Percentiles rank a stretch among this genome's conserved stretches.
These are phyloP conservation scores for Physaria fendleri DNA, from an alignment of 345 rosid species.

Conservation along the genomic window DNA sequence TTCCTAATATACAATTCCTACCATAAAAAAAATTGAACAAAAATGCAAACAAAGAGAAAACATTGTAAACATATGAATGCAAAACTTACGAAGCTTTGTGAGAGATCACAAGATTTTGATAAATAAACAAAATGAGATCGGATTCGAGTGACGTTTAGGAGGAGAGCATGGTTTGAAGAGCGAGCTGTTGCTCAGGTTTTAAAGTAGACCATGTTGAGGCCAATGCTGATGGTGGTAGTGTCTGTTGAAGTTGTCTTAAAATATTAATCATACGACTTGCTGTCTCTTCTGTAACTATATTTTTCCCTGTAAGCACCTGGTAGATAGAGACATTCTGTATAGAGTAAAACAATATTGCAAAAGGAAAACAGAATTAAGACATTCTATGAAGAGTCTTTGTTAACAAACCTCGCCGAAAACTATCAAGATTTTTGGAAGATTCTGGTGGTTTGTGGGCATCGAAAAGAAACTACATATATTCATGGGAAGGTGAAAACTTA, in stretches of 20 bases:
- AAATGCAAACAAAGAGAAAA: too few species aligned
- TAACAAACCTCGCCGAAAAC: conserved; percentile 88
- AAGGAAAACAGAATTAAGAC: not conserved
- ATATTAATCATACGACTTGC: conserved; percentile 70
- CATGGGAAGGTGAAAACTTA: not conserved
- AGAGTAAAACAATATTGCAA: not conserved
- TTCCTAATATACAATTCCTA: conserved; percentile 23
- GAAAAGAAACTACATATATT: not conserved
- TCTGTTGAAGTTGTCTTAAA: conserved; percentile 88
- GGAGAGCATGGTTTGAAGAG: conserved; percentile 87
- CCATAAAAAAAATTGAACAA: not conserved
- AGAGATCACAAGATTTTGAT: conserved; percentile 20
- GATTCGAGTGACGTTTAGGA: conserved; percentile 31
- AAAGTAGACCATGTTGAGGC: conserved; percentile 86
- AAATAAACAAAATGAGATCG: conserved; percentile 6
- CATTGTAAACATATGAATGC: too few species aligned
- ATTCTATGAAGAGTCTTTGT: not conserved
- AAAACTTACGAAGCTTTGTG: conserved; percentile 30
- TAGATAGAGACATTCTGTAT: not conserved
- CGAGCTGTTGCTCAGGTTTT: conserved; percentile 94
- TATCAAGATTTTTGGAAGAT: conserved; percentile 77
- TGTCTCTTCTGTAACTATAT: conserved; percentile 86
- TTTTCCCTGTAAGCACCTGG: conserved; percentile 89
- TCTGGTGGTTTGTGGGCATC: conserved; percentile 35
- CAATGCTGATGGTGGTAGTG: conserved; percentile 82